Evolutionary conservation across 1,284 basidiomycete species (phyloP).

Genomic region (Boletus smithii): DNA sequence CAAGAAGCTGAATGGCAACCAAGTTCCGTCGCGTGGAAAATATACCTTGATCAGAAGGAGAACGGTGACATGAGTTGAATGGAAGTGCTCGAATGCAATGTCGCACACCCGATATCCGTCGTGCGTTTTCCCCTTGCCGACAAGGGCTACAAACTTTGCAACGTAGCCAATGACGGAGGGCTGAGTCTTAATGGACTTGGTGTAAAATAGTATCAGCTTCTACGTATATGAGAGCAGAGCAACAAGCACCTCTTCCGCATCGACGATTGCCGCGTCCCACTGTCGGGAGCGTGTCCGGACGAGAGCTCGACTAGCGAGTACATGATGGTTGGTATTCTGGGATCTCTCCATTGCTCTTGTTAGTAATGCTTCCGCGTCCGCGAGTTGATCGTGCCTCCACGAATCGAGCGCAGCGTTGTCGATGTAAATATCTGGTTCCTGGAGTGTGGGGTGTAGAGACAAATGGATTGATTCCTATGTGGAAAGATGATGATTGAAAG

Average conservation of each 20-base stretch:
- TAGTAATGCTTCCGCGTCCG: neutral
- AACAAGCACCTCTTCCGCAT: conserved; percentile 10
- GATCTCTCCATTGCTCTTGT: no score
- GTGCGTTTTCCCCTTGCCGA: neutral
- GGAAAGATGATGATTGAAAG: no score
- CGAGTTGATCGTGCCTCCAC: neutral
- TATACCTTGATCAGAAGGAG: conserved; percentile 1
- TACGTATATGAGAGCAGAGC: neutral
- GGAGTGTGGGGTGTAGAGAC: neutral
- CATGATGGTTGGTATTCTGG: no score
- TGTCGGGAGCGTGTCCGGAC: neutral
- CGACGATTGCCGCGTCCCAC: conserved; percentile 5
- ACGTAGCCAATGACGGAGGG: conserved; percentile 5
- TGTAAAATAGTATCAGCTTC: no score
- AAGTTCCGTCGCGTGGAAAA: neutral
- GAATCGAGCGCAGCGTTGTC: neutral
- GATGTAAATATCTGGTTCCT: no score
- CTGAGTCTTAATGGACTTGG: conserved; percentile 1
- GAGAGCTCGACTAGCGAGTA: conserved; percentile 9
- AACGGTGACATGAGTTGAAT: neutral
- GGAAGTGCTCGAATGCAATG: neutral
- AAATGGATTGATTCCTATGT: neutral
- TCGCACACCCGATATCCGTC: neutral
- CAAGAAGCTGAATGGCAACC: no score
- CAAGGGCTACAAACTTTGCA: conserved; percentile 8